phyloP scores from a whole-genome alignment of 169 alveolate genomes.

The Plasmodium relictum region DNA sequence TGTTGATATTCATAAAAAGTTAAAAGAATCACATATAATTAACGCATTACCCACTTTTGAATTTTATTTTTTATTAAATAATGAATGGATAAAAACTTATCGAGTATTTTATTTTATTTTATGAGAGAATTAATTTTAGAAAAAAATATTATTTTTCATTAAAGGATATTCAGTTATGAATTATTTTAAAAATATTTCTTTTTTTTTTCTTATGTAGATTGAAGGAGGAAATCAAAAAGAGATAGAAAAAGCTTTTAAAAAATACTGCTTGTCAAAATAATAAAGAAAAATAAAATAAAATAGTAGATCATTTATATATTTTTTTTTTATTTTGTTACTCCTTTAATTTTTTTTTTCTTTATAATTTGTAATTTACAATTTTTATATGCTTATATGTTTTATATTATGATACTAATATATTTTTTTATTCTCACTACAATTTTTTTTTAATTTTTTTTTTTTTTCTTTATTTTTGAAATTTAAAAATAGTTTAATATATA shows the following conservation, averaged over 20 bases:
- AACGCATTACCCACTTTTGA: constrained; percentile 57
- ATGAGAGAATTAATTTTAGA: not conserved
- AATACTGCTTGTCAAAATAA: not conserved
- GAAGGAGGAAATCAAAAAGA: constrained; percentile 46
- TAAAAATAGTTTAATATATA: no score
- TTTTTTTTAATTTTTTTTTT: no score
- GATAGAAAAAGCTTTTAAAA: constrained; percentile 20
- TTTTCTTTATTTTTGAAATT: no score
- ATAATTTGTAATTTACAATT: not conserved
- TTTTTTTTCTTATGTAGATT: constrained; percentile 15
- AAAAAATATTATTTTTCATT: not conserved
- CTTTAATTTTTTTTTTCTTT: not conserved
- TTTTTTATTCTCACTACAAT: no score
- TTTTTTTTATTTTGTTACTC: not conserved
- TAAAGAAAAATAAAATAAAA: not conserved
- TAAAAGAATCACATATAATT: constrained; percentile 26
- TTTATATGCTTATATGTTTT: not conserved
- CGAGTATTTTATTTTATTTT: constrained; percentile 21
- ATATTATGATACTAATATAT: not conserved
- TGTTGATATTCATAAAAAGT: constrained; percentile 43
- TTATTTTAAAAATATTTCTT: not conserved
- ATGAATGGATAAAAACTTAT: constrained; percentile 45
- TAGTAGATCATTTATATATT: not conserved
- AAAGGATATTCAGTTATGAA: no score
- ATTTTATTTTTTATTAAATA: constrained; percentile 47